Percentiles rank a stretch among this genome's conserved stretches.
Conservation (phyloP, 768 basidiomycete genomes). For the Guyanaporus albipodus region DNA sequence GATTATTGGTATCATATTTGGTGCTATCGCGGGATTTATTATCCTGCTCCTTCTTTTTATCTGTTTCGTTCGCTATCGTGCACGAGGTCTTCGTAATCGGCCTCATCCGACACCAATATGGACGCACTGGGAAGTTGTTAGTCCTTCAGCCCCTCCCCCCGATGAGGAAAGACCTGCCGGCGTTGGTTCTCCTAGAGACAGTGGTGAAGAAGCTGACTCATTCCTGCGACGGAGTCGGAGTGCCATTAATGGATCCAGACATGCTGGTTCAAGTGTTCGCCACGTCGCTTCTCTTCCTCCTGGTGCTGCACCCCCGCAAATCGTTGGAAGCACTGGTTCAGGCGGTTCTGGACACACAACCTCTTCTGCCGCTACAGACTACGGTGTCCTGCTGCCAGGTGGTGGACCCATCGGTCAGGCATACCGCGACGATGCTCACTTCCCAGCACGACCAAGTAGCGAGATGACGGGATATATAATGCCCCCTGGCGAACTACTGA, state of each 20-base stretch:
- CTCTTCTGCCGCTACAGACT: conserved; percentile 38
- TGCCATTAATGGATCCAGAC: conserved; percentile 16
- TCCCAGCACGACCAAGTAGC: conserved; percentile 28
- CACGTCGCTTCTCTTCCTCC: conserved; percentile 28
- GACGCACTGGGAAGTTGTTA: conserved; percentile 46
- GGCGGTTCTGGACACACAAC: conserved; percentile 37
- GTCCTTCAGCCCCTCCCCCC: conserved; percentile 17
- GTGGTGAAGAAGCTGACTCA: conserved; percentile 66
- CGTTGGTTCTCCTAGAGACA: conserved; percentile 66
- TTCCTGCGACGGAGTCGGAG: conserved; percentile 46
- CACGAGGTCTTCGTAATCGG: conserved; percentile 14
- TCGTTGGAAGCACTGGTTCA: conserved; percentile 40
- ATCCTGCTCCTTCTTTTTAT: conserved; percentile 48
- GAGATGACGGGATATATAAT: conserved; percentile 35
- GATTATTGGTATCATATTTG: conserved; percentile 37
- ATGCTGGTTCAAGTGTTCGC: conserved; percentile 12
- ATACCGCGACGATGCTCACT: conserved; percentile 22
- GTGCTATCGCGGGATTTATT: conserved; percentile 54
- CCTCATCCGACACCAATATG: conserved; percentile 29
- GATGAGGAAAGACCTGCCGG: conserved; percentile 42
- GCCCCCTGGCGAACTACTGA: conserved; percentile 33
- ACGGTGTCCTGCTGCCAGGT: conserved; percentile 30
- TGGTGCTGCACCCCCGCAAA: conserved; percentile 30
- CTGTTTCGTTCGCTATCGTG: conserved; percentile 32
- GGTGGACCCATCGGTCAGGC: conserved; percentile 33